phyloP scores from a whole-genome alignment of 441 rosid species.

The Syzygium malaccense region DNA sequence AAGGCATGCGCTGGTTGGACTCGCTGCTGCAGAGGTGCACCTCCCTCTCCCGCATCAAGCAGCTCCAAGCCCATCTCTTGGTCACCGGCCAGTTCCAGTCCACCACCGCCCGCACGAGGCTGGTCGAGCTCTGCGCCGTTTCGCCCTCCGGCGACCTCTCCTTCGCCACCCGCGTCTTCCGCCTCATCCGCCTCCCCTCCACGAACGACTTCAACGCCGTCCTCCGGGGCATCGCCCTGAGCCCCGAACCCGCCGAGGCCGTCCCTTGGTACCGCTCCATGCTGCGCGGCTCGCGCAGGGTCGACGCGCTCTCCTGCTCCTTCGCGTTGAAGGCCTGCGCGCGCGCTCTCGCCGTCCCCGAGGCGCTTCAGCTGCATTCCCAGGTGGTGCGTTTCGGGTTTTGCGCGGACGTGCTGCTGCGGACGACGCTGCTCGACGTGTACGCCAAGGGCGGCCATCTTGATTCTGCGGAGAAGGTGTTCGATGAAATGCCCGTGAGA shows the following conservation, averaged over 20 bases:
- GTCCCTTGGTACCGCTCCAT: slow-evolving; percentile 51
- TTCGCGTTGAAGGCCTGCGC: slow-evolving; percentile 81
- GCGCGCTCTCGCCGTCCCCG: slow-evolving; percentile 37
- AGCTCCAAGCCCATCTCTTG: slow-evolving; percentile 59
- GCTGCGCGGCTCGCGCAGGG: slow-evolving; percentile 30
- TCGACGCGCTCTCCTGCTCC: slow-evolving; percentile 80
- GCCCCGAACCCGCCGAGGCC: slow-evolving; percentile 45
- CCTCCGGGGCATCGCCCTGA: slow-evolving; percentile 60
- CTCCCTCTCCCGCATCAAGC: slow-evolving; percentile 40
- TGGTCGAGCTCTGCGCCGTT: slow-evolving; percentile 64
- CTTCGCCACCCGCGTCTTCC: slow-evolving; percentile 48
- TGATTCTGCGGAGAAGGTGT: slow-evolving; percentile 41
- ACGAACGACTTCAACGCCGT: slow-evolving; percentile 85
- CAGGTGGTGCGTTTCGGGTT: slow-evolving; percentile 47
- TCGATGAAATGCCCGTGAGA: slow-evolving; percentile 58
- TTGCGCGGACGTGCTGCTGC: slow-evolving; percentile 53
- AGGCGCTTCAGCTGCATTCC: slow-evolving; percentile 50
- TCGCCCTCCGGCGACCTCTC: slow-evolving; percentile 47
- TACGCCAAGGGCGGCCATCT: slow-evolving; percentile 61
- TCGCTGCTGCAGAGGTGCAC: slow-evolving; percentile 32
- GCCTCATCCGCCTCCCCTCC: slow-evolving; percentile 42
- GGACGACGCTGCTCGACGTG: slow-evolving; percentile 62
- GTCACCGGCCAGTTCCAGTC: slow-evolving; percentile 46
- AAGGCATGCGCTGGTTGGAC: slow-evolving; percentile 8
- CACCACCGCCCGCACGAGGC: slow-evolving; percentile 50